These are phyloP conservation scores for Globisporangium echinulatum DNA, from an alignment of 352 stramenopile species.

Conservation along the genomic window DNA sequence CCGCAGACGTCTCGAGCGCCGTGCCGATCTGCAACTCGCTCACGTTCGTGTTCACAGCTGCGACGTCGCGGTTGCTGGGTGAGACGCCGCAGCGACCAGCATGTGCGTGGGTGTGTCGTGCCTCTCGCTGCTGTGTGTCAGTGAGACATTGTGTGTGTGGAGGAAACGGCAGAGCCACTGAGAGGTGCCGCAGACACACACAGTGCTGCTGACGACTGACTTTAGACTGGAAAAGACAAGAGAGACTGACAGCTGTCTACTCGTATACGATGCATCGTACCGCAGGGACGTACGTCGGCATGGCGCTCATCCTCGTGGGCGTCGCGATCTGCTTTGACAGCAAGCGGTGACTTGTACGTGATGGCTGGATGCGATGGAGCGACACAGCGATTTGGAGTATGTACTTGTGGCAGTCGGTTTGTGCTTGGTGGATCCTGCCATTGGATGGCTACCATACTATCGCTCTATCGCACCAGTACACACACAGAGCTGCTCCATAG, in stretches of 20 bases:
- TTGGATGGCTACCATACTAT: too few species aligned
- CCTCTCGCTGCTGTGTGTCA: background rate
- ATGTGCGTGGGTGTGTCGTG: slow-evolving; percentile 37
- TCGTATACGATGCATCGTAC: too few species aligned
- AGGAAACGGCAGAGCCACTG: background rate
- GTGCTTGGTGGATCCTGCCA: too few species aligned
- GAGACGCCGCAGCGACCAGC: slow-evolving; percentile 58
- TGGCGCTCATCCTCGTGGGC: slow-evolving; percentile 53
- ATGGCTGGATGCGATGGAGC: too few species aligned
- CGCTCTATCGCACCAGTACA: too few species aligned
- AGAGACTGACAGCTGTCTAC: too few species aligned
- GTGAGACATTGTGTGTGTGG: background rate
- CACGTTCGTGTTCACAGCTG: slow-evolving; percentile 84
- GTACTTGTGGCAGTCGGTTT: too few species aligned
- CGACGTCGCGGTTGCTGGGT: slow-evolving; percentile 68
- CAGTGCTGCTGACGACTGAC: background rate
- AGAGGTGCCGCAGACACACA: background rate
- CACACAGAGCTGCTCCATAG: too few species aligned
- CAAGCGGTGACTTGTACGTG: slow-evolving; percentile 17
- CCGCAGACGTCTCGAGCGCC: slow-evolving; percentile 72
- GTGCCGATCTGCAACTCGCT: slow-evolving; percentile 88
- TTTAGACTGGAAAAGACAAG: too few species aligned
- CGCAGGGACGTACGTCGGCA: slow-evolving; percentile 52
- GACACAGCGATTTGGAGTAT: too few species aligned
- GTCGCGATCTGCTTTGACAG: slow-evolving; percentile 67